Percentiles rank a stretch among this genome's conserved stretches.
Conservation (phyloP, 768 basidiomycete species). For the Boletus fagicola region DNA sequence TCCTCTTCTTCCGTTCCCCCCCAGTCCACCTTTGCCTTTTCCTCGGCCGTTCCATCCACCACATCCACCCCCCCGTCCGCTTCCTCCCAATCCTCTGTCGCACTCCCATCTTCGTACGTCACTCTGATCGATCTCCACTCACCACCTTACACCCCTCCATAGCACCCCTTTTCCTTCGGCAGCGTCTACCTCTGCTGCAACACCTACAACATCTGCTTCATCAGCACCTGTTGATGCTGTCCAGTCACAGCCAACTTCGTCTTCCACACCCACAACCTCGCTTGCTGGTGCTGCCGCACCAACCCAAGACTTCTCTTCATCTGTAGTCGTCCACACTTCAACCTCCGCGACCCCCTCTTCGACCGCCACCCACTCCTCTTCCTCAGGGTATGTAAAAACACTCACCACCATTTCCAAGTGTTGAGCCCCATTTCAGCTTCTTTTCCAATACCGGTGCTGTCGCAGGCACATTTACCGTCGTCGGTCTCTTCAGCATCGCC, state of each 20-base stretch:
- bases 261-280: neutral
- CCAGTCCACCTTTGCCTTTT: neutral
- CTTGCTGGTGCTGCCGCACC: neutral
- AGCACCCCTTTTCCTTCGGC: constrained; percentile 2
- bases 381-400: constrained; percentile 19
- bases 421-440: constrained; percentile 36
- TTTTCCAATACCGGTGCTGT: constrained; percentile 46
- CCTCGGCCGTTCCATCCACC: neutral
- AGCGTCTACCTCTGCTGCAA: neutral
- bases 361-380: constrained; percentile 13
- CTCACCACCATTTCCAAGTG: neutral
- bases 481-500: constrained; percentile 37
- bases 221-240: neutral
- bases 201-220: constrained; percentile 4
- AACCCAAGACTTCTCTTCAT: neutral
- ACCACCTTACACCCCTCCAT: neutral
- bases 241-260: constrained; percentile 3
- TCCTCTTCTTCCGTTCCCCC: neutral
- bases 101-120: constrained; percentile 11
- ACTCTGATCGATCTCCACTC: neutral
- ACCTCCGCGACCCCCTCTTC: constrained; percentile 13
- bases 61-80: neutral
- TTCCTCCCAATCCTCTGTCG: neutral
- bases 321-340: neutral
- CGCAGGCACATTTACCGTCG: constrained; percentile 44